A percentile compares a stretch with the other conserved stretches of the same genome.
phyloP scores from a whole-genome alignment of 1,139 yeast genomes.

The Saccharomyces hybrid region DNA sequence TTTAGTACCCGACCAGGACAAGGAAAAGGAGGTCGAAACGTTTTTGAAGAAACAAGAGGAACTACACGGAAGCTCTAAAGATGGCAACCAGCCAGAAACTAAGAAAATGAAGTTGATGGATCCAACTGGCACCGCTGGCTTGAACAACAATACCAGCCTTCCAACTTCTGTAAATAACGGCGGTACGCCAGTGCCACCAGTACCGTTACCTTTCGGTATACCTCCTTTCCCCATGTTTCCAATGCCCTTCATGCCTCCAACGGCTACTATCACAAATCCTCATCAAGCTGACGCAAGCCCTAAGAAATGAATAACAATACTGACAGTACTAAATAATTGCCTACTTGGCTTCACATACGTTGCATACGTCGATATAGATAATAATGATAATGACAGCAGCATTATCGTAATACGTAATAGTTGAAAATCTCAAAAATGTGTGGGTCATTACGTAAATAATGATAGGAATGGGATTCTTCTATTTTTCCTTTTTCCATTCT shows the following conservation, averaged over 20 bases:
- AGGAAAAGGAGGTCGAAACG: slow-evolving; percentile 46
- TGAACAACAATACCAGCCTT: neutral
- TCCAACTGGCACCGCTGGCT: neutral
- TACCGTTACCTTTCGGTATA: slow-evolving; percentile 20
- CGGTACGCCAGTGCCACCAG: slow-evolving; percentile 14
- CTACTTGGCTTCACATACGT: neutral
- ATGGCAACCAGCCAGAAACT: neutral
- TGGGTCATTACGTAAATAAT: neutral
- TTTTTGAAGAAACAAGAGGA: slow-evolving; percentile 42
- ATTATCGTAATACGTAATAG: neutral
- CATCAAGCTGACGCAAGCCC: neutral
- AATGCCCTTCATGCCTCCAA: slow-evolving; percentile 20
- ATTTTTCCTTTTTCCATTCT: neutral
- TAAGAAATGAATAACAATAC: neutral
- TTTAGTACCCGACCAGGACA: slow-evolving; percentile 52
- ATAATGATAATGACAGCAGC: neutral
- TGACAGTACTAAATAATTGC: neutral
- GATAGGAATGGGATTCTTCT: neutral
- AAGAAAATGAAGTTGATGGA: slow-evolving; percentile 3
- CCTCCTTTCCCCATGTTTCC: slow-evolving; percentile 26
- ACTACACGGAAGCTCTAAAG: neutral
- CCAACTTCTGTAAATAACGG: slow-evolving; percentile 8
- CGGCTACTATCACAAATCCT: neutral
- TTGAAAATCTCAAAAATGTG: neutral
- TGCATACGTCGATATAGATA: neutral